Percentiles rank a stretch among this genome's conserved stretches.
Conservation (phyloP, 257 asterid species). For the Nicotiana knightiana region DNA sequence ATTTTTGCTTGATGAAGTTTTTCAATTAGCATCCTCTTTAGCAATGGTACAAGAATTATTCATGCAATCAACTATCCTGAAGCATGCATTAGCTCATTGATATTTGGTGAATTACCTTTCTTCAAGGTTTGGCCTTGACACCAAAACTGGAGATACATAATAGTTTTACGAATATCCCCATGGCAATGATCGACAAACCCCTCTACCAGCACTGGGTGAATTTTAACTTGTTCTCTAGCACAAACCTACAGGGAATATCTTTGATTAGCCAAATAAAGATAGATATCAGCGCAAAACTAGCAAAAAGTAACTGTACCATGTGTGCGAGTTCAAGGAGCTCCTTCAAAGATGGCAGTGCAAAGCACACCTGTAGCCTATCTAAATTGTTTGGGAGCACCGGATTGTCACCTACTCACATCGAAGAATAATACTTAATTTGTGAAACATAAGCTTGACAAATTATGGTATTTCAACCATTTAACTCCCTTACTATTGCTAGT, state of each 20-base stretch:
- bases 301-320: conserved; percentile 39
- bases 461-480: conserved; percentile 10
- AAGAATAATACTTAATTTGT: conserved; percentile 17
- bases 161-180: conserved; percentile 87
- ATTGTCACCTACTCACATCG: conserved; percentile 41
- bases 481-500: conserved; percentile 82
- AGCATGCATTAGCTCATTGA: conserved; percentile 21
- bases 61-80: background rate
- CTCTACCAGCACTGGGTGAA: conserved; percentile 62
- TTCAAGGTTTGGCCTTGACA: conserved; percentile 55
- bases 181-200: conserved; percentile 55
- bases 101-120: conserved; percentile 39
- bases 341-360: conserved; percentile 47
- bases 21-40: background rate
- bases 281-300: background rate
- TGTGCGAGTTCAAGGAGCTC: conserved; percentile 59
- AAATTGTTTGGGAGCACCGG: conserved; percentile 80
- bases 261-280: conserved; percentile 13
- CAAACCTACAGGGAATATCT: conserved; percentile 54
- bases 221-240: conserved; percentile 55
- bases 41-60: background rate
- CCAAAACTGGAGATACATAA: conserved; percentile 91
- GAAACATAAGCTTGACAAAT: conserved; percentile 5
- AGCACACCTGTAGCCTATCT: conserved; percentile 63
- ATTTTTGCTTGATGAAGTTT: background rate